Evolutionary conservation across 192 early-diverging fungal genomes (phyloP).

Genomic region (Podila verticillata): DNA sequence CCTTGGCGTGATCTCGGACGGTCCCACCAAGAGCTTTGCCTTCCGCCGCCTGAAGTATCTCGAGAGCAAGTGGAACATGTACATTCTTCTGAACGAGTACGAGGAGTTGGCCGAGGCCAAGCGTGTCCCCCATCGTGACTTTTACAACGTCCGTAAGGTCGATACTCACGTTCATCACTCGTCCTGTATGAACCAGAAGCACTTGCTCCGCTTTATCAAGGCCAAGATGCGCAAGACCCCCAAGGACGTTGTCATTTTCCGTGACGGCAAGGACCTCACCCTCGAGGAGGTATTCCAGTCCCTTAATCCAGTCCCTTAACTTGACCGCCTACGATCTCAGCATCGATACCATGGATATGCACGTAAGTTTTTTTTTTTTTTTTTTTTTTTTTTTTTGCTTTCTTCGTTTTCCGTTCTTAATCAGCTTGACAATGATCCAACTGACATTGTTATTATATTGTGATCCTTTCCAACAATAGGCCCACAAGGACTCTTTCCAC

Average conservation of each 20-base stretch:
- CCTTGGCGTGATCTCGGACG: slow-evolving; percentile 83
- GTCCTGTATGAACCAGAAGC: slow-evolving; percentile 98
- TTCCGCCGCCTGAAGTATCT: slow-evolving; percentile 91
- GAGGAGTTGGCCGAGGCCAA: slow-evolving; percentile 96
- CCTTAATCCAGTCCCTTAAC: slow-evolving; percentile 90
- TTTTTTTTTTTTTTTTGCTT: too few relatives aligned
- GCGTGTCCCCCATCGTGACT: slow-evolving; percentile 95
- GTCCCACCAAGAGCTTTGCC: slow-evolving; percentile 94
- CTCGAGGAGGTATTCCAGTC: slow-evolving; percentile 88
- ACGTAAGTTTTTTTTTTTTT: slow-evolving; percentile 59
- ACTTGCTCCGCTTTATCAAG: slow-evolving; percentile 96
- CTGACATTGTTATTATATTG: neutral
- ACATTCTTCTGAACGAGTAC: slow-evolving; percentile 93
- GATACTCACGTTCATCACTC: slow-evolving; percentile 97
- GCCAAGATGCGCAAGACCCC: slow-evolving; percentile 86
- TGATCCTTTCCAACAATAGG: slow-evolving; percentile 38
- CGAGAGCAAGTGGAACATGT: slow-evolving; percentile 96
- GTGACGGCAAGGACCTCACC: slow-evolving; percentile 87
- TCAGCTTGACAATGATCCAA: neutral
- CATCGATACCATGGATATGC: slow-evolving; percentile 98
- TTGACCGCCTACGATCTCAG: slow-evolving; percentile 95
- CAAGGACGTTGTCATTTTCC: slow-evolving; percentile 86
- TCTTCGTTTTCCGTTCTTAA: neutral
- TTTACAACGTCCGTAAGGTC: slow-evolving; percentile 99
- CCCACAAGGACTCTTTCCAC: slow-evolving; percentile 97